These are phyloP conservation scores for Cyclotella cryptica DNA, from an alignment of 108 stramenopile genomes.

Conservation along the genomic window DNA sequence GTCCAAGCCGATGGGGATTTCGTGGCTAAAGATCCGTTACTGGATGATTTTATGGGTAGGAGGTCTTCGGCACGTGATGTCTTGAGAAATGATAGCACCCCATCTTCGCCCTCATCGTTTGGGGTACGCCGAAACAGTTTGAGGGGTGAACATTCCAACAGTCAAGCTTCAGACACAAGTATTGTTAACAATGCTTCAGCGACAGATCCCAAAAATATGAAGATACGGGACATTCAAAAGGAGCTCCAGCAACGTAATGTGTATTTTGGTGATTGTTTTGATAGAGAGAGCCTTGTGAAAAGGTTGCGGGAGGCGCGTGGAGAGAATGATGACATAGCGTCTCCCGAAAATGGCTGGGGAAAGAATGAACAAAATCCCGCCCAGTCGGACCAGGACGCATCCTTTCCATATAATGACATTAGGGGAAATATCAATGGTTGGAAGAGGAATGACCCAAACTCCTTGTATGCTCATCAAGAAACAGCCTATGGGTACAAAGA, in stretches of 20 bases:
- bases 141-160: neutral
- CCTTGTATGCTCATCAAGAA: neutral
- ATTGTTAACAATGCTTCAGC: neutral
- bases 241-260: conserved; percentile 9
- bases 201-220: conserved; percentile 28
- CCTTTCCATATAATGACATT: neutral
- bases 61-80: neutral
- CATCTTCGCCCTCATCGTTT: neutral
- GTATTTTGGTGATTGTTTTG: conserved; percentile 15
- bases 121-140: no score
- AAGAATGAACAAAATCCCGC: neutral
- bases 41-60: conserved; percentile 38
- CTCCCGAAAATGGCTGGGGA: neutral
- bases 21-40: conserved; percentile 29
- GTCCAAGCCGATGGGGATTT: conserved; percentile 23
- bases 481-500: neutral
- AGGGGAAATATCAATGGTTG: neutral
- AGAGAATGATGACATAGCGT: neutral
- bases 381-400: neutral
- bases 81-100: conserved; percentile 3
- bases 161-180: neutral
- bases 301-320: conserved; percentile 18
- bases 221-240: conserved; percentile 18
- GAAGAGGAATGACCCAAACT: neutral
- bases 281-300: conserved; percentile 16